A percentile compares a stretch with the other conserved stretches of the same genome.
phyloP scores from a whole-genome alignment of 305 asterid genomes.

The Galium porrigens region DNA sequence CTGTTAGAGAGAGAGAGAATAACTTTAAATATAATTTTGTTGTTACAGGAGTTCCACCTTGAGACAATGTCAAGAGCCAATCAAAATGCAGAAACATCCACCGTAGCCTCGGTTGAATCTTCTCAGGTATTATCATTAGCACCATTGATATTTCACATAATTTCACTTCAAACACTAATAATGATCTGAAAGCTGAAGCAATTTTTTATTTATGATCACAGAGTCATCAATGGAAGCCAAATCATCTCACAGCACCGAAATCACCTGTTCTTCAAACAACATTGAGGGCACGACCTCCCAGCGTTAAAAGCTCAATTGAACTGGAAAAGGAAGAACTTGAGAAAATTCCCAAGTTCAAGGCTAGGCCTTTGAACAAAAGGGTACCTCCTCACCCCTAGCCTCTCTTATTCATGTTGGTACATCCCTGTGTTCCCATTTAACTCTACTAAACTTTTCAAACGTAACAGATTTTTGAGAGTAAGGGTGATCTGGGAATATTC shows the following conservation, averaged over 20 bases:
- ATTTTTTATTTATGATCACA: slow-evolving; percentile 18
- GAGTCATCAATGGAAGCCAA: slow-evolving; percentile 53
- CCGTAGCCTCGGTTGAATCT: slow-evolving; percentile 48
- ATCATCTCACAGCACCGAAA: slow-evolving; percentile 63
- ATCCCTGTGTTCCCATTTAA: background rate
- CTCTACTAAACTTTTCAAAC: background rate
- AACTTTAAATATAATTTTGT: background rate
- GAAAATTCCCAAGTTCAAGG: slow-evolving; percentile 66
- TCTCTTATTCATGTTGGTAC: background rate
- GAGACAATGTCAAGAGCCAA: slow-evolving; percentile 77
- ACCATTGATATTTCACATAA: background rate
- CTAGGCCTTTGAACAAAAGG: slow-evolving; percentile 82
- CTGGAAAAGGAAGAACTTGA: slow-evolving; percentile 60
- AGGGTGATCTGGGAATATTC: slow-evolving; percentile 76
- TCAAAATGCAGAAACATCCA: slow-evolving; percentile 52
- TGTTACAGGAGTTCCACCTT: slow-evolving; percentile 67
- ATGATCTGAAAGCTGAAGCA: background rate
- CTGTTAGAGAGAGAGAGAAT: background rate
- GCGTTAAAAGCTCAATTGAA: slow-evolving; percentile 53
- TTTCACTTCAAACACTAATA: background rate
- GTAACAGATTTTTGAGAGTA: slow-evolving; percentile 75
- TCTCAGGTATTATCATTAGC: slow-evolving; percentile 26
- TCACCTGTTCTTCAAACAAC: slow-evolving; percentile 69
- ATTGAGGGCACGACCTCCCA: slow-evolving; percentile 74
- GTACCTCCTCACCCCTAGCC: slow-evolving; percentile 19